A percentile compares a stretch with the other conserved stretches of the same genome.
Conservation (phyloP, 345 rosid genomes). For the Hibiscus mutabilis region DNA sequence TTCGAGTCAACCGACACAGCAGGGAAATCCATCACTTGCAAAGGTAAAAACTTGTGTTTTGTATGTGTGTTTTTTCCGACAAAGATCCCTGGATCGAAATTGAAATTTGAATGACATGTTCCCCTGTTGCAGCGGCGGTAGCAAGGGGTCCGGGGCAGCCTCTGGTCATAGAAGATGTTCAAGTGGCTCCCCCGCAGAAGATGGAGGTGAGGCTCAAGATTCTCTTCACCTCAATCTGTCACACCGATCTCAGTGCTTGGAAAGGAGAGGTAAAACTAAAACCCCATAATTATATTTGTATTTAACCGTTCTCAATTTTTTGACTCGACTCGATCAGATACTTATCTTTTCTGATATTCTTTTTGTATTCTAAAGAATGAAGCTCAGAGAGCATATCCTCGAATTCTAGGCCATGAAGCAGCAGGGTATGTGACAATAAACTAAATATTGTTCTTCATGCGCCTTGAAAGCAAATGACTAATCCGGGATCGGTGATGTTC, state of each 20-base stretch:
- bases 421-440: conserved; percentile 38
- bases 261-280: conserved; percentile 42
- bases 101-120: neutral
- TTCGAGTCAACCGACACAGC: neutral
- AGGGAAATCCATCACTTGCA: conserved; percentile 13
- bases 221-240: conserved; percentile 60
- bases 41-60: neutral
- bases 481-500: neutral
- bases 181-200: conserved; percentile 53
- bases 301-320: neutral
- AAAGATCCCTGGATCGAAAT: neutral
- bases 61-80: neutral
- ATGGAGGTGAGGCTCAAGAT: conserved; percentile 59
- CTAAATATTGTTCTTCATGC: no score
- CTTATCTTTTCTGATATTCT: no score
- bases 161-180: conserved; percentile 44
- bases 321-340: neutral
- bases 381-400: conserved; percentile 53
- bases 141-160: conserved; percentile 49
- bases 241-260: conserved; percentile 61
- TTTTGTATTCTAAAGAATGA: conserved; percentile 36
- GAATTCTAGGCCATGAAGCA: conserved; percentile 77
- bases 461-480: no score
- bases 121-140: conserved; percentile 44
- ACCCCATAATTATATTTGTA: neutral